These are phyloP conservation scores for Ocimum tenuiflorum DNA, from an alignment of 257 asterid genomes.

Conservation along the genomic window DNA sequence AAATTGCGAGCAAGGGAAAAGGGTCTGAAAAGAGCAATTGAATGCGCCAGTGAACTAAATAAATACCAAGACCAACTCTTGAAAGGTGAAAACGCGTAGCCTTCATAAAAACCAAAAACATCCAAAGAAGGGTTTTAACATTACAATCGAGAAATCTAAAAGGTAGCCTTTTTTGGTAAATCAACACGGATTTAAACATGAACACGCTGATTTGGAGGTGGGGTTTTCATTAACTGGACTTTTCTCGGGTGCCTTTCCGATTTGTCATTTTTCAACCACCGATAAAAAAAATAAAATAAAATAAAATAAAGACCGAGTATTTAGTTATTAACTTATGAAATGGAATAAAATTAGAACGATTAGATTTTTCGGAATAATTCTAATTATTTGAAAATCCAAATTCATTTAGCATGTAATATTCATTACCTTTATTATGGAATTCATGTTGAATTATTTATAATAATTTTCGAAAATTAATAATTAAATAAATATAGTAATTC, in stretches of 20 bases:
- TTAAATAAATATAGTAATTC: too few species aligned
- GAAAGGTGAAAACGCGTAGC: conserved; percentile 34
- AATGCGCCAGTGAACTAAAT: conserved; percentile 20
- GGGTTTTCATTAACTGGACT: neutral
- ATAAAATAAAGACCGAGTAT: too few species aligned
- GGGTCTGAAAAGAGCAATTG: conserved; percentile 15
- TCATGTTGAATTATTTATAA: too few species aligned
- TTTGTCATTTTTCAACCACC: conserved; percentile 28
- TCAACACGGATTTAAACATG: conserved; percentile 1
- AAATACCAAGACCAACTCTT: conserved; percentile 34
- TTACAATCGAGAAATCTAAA: neutral
- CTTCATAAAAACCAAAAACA: neutral
- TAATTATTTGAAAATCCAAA: too few species aligned
- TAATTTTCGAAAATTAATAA: too few species aligned
- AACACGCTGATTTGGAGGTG: conserved; percentile 5
- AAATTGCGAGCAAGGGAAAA: conserved; percentile 16
- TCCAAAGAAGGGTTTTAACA: conserved; percentile 15
- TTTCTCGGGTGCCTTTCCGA: conserved; percentile 27
- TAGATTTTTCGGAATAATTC: too few species aligned
- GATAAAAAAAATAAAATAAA: neutral
- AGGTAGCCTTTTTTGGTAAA: neutral
- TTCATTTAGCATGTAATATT: too few species aligned
- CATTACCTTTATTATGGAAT: too few species aligned
- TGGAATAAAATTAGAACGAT: too few species aligned
- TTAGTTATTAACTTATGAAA: too few species aligned